Conservation (phyloP, 805 yeast species). For the Wickerhamiella hasegawae region DNA sequence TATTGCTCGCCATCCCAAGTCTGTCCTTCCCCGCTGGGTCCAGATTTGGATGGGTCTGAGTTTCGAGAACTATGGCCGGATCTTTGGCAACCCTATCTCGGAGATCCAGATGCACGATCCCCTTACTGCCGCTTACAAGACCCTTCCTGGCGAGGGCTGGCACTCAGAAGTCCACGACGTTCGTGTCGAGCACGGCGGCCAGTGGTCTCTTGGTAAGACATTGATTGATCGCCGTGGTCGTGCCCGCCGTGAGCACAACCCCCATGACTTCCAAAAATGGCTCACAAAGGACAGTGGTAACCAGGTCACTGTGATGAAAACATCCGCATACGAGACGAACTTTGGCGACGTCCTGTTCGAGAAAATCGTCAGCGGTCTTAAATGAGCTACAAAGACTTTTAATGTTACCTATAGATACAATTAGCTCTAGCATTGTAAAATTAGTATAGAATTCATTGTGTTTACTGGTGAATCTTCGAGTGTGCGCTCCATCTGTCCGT, state of each 20-base stretch:
- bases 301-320: constrained; percentile 10
- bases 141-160: constrained; percentile 12
- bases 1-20: constrained; percentile 6
- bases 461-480: too few species aligned
- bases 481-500: too few species aligned
- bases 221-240: constrained; percentile 23
- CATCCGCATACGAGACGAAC: not conserved
- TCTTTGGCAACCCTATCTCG: constrained; percentile 12
- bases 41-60: constrained; percentile 19
- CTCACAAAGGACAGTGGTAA: constrained; percentile 15
- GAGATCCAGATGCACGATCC: constrained; percentile 24
- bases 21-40: constrained; percentile 24
- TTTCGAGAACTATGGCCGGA: constrained; percentile 11
- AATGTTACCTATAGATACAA: too few species aligned
- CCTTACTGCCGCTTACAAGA: constrained; percentile 23
- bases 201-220: constrained; percentile 25
- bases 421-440: too few species aligned
- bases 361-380: not conserved
- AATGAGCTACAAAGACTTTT: too few species aligned
- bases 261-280: constrained; percentile 16
- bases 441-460: too few species aligned
- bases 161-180: constrained; percentile 17
- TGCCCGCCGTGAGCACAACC: constrained; percentile 9
- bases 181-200: constrained; percentile 26
- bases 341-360: not conserved